A percentile compares a stretch with the other conserved stretches of the same genome.
phyloP scores from a whole-genome alignment of 257 asterid species.

The Petunia secreta region DNA sequence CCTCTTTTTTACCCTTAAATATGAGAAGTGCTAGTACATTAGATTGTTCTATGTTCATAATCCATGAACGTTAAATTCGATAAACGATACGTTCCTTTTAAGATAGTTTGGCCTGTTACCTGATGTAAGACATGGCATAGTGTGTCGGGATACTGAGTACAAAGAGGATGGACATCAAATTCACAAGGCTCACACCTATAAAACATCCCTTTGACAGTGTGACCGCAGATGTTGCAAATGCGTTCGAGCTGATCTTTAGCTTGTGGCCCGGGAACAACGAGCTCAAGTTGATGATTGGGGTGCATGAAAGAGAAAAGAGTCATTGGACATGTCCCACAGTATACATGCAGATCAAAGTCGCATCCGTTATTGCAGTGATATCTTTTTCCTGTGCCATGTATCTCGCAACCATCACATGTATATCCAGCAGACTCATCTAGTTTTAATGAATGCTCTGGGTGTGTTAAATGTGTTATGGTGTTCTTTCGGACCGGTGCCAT shows the following conservation, averaged over 20 bases:
- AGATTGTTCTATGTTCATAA: too few relatives aligned
- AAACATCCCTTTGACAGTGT: constrained; percentile 34
- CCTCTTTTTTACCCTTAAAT: too few relatives aligned
- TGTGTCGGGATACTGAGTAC: constrained; percentile 28
- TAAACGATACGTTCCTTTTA: background rate
- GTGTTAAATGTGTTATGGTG: constrained; percentile 28
- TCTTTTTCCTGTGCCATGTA: constrained; percentile 32
- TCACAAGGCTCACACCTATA: constrained; percentile 35
- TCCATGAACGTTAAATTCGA: too few relatives aligned
- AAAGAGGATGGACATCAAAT: constrained; percentile 39
- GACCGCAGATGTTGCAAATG: constrained; percentile 31
- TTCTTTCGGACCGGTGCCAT: background rate
- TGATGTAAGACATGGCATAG: constrained; percentile 27
- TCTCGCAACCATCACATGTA: constrained; percentile 36
- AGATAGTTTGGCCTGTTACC: background rate
- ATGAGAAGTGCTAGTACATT: too few relatives aligned
- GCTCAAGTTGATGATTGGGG: constrained; percentile 30
- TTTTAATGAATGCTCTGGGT: constrained; percentile 30
- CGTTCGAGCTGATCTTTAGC: constrained; percentile 17
- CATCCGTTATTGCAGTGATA: constrained; percentile 34
- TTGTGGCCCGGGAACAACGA: background rate
- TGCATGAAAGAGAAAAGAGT: constrained; percentile 32
- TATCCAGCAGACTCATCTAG: constrained; percentile 28
- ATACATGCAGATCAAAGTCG: constrained; percentile 34
- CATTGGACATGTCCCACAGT: constrained; percentile 33